Evolutionary conservation across 345 rosid species (phyloP).

Genomic region (Citrus medica): DNA sequence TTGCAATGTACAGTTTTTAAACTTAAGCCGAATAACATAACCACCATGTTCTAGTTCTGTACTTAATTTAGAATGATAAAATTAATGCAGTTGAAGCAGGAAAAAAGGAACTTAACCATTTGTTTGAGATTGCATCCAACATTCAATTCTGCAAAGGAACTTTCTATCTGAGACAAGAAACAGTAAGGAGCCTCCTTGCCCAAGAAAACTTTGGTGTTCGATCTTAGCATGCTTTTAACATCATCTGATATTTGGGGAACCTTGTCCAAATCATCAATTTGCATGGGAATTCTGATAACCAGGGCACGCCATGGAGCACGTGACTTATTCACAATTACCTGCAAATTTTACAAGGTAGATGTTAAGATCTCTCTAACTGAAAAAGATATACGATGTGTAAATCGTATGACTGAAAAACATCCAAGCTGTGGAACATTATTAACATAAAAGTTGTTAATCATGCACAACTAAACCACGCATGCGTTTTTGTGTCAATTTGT

Average conservation of each 20-base stretch:
- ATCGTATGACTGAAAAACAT: background rate
- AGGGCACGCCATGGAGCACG: constrained; percentile 78
- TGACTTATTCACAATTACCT: constrained; percentile 92
- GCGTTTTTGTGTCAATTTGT: background rate
- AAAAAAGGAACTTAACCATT: constrained; percentile 45
- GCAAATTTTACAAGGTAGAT: constrained; percentile 8
- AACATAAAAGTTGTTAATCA: background rate
- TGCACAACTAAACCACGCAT: background rate
- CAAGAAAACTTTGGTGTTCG: constrained; percentile 67
- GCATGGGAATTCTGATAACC: constrained; percentile 60
- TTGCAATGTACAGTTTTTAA: background rate
- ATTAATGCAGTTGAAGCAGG: background rate
- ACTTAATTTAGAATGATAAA: background rate
- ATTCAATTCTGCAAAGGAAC: constrained; percentile 65
- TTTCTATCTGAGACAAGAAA: constrained; percentile 68
- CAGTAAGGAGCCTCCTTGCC: constrained; percentile 86
- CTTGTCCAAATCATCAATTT: constrained; percentile 62
- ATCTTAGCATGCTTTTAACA: constrained; percentile 58
- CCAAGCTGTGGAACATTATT: background rate
- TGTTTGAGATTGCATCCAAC: constrained; percentile 81
- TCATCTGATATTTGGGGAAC: constrained; percentile 67
- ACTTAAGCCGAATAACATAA: background rate
- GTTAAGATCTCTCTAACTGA: background rate
- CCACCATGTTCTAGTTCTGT: background rate
- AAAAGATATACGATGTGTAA: background rate